Evolutionary conservation across 768 basidiomycete genomes (phyloP).

Genomic region (Kwoniella heveanensis): DNA sequence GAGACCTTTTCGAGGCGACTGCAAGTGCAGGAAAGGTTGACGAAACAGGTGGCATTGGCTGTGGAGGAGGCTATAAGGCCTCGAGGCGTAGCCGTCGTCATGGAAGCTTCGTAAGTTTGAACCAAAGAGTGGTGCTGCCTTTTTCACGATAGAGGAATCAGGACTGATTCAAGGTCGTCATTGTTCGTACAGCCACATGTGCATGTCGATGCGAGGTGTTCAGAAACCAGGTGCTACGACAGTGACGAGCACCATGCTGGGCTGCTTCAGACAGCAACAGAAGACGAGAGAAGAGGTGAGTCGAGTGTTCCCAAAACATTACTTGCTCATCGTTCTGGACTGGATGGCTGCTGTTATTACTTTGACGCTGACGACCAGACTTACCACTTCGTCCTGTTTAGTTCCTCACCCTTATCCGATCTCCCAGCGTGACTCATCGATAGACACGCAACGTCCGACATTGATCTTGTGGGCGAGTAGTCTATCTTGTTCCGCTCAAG

Average conservation of each 20-base stretch:
- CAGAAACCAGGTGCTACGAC: slow-evolving; percentile 97
- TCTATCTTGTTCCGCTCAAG: too few relatives aligned
- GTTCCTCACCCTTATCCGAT: slow-evolving; percentile 55
- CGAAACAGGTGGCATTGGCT: slow-evolving; percentile 96
- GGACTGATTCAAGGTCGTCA: background rate
- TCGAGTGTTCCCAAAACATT: background rate
- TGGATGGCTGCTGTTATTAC: too few relatives aligned
- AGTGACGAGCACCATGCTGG: slow-evolving; percentile 95
- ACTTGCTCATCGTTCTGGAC: background rate
- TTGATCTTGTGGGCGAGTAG: too few relatives aligned
- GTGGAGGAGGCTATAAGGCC: slow-evolving; percentile 98
- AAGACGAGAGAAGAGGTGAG: slow-evolving; percentile 87
- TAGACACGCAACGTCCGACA: too few relatives aligned
- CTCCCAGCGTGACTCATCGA: slow-evolving; percentile 43
- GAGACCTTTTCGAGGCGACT: slow-evolving; percentile 94
- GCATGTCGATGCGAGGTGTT: slow-evolving; percentile 99
- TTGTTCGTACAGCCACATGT: slow-evolving; percentile 71
- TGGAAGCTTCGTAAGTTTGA: slow-evolving; percentile 87
- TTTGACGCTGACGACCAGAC: too few relatives aligned
- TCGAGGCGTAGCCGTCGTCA: slow-evolving; percentile 96
- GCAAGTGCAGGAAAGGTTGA: slow-evolving; percentile 96
- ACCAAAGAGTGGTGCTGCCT: too few relatives aligned
- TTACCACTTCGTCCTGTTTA: slow-evolving; percentile 6
- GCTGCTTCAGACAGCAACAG: slow-evolving; percentile 96
- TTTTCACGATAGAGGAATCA: background rate